phyloP scores from a whole-genome alignment of 163 green algal species.

The Scenedesmus sp. region DNA sequence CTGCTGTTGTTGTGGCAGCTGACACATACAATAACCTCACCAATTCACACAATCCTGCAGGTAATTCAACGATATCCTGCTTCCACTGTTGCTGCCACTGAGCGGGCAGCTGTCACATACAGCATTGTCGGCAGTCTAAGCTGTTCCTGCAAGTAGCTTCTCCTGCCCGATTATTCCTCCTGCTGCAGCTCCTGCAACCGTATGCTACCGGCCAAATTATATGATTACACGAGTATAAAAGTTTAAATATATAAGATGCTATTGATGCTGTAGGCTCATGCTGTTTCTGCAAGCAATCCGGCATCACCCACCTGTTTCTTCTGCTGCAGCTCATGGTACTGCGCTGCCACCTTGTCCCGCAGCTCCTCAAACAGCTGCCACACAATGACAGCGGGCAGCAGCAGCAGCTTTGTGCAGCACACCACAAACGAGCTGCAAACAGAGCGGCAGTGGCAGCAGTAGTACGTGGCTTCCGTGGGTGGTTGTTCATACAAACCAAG shows the following conservation, averaged over 20 bases:
- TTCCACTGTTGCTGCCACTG: neutral
- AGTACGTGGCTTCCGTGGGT: neutral
- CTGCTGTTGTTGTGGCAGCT: neutral
- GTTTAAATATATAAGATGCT: too few species aligned
- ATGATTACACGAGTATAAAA: too few species aligned
- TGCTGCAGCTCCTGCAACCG: neutral
- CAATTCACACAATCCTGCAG: too few species aligned
- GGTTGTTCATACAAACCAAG: neutral
- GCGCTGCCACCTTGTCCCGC: conserved; percentile 42
- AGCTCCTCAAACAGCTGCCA: conserved; percentile 55
- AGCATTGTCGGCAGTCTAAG: neutral
- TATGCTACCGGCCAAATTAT: too few species aligned
- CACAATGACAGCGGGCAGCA: conserved; percentile 48
- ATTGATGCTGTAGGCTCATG: neutral
- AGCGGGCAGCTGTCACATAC: too few species aligned
- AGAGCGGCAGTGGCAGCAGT: neutral
- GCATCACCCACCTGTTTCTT: conserved; percentile 17
- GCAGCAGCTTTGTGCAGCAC: conserved; percentile 48
- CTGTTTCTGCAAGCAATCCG: neutral
- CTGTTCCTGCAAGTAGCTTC: neutral
- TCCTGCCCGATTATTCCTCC: too few species aligned
- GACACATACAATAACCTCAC: too few species aligned
- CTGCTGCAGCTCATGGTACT: conserved; percentile 52
- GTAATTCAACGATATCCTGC: too few species aligned
- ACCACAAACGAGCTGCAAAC: conserved; percentile 44